These are phyloP conservation scores for Mycena chlorophos DNA, from an alignment of 768 basidiomycete genomes.

Conservation along the genomic window DNA sequence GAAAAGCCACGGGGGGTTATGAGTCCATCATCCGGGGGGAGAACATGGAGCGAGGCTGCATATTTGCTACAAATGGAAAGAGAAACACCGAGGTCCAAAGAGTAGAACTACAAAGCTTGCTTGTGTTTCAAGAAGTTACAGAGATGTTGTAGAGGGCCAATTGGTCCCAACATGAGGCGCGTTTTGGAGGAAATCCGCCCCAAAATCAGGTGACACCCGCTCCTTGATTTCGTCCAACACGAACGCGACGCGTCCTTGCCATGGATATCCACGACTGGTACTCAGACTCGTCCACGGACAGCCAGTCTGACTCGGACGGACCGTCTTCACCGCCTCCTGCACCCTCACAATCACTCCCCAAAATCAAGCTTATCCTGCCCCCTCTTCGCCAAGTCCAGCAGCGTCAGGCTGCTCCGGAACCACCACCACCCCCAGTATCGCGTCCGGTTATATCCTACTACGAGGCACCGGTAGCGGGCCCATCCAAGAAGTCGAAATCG, in stretches of 20 bases:
- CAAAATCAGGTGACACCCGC: too few relatives aligned
- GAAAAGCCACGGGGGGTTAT: too few relatives aligned
- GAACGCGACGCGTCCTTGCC: background rate
- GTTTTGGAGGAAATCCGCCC: too few relatives aligned
- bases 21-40: too few relatives aligned
- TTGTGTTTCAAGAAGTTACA: too few relatives aligned
- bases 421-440: background rate
- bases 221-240: background rate
- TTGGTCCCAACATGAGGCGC: too few relatives aligned
- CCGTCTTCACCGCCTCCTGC: background rate
- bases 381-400: background rate
- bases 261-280: background rate
- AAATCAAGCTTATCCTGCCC: background rate
- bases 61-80: too few relatives aligned
- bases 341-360: background rate
- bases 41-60: too few relatives aligned
- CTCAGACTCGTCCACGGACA: background rate
- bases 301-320: background rate
- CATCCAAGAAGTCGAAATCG: constrained; percentile 2
- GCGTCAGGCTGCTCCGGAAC: background rate
- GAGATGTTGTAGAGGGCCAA: too few relatives aligned
- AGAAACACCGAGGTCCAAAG: too few relatives aligned
- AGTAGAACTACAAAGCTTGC: too few relatives aligned
- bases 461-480: background rate
- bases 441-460: too few relatives aligned